Evolutionary conservation across 768 basidiomycete genomes (phyloP), one percentile per base, ranked within the genome.

Genomic region (Boletus vermiculosoides): DNA sequence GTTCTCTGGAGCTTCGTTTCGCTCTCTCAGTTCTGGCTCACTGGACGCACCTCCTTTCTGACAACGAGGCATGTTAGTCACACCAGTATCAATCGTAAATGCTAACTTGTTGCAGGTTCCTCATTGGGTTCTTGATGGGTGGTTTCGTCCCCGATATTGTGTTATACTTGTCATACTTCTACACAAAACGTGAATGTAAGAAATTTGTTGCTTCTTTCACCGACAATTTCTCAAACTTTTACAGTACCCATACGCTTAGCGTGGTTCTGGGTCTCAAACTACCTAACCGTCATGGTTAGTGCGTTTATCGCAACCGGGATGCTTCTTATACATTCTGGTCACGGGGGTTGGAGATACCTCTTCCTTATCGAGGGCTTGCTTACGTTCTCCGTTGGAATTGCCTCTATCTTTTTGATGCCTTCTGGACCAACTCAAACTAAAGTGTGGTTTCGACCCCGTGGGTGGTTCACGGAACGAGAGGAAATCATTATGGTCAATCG

Each of bases 221-320:
- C 10, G n/a, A 22, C 25, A 23, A 22, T 34, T n/a, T 7, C 10
- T 45, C 20, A 45, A 45, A 22, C 16, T 12, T 45, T 33, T 33
- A 18, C 30, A 53, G 44, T 54, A 46, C 57, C 56, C 25, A 56
- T 58, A n/a, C 79, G 86, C 25, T 74, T 89, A 6, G 86, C 83
- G 2, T 85, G 80, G 67, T 88, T 88, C 74, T 88, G 85, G 84
- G 74, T 80, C 18, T 81, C 82, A 11, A 83, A 82, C 65, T 83
- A 85, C 52, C 54, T 78, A 3, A 74, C 81, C 4, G 71, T 79
- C 54, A 81, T 88, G 52, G 63, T 83, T 23, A 78, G 80, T 50
- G 80, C 83, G 1, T 88, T 90, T 68, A 65, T 87, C 11, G 86
- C 85, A 1, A 82, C 82, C 0, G 87, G 85, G 10, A 80, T 87